Evolutionary conservation across 306 rosid species (phyloP).

Genomic region (Trifolium fragiferum): DNA sequence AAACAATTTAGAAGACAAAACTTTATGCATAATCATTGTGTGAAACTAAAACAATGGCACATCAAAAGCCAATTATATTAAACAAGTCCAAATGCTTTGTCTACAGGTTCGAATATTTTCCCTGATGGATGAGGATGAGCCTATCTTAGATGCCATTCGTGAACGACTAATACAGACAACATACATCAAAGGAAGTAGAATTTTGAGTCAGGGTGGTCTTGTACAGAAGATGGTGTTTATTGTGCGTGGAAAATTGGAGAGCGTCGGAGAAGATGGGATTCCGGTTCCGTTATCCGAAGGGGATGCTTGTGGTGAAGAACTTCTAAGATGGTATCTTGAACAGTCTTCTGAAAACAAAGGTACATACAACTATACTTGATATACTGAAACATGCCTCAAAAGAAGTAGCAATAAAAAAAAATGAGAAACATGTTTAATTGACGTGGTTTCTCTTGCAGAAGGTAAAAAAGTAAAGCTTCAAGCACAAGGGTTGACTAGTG

Average conservation of each 20-base stretch:
- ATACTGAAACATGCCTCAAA: neutral
- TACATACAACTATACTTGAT: slow-evolving; percentile 44
- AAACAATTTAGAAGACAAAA: slow-evolving; percentile 15
- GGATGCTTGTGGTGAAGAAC: slow-evolving; percentile 91
- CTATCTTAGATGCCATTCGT: slow-evolving; percentile 52
- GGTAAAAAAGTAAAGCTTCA: slow-evolving; percentile 64
- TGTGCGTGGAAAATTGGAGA: slow-evolving; percentile 82
- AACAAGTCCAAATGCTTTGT: neutral
- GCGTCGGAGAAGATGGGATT: slow-evolving; percentile 69
- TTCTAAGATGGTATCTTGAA: slow-evolving; percentile 57
- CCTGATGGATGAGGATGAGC: slow-evolving; percentile 27
- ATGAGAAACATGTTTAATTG: slow-evolving; percentile 4
- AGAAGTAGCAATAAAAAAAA: neutral
- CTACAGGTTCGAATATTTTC: slow-evolving; percentile 43
- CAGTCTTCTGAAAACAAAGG: slow-evolving; percentile 78
- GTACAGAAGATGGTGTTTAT: slow-evolving; percentile 83
- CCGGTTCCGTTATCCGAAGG: slow-evolving; percentile 67
- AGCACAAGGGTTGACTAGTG: slow-evolving; percentile 49
- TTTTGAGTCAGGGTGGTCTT: slow-evolving; percentile 59
- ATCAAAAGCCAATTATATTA: slow-evolving; percentile 17
- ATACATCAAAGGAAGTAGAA: slow-evolving; percentile 75
- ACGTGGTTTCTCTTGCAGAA: slow-evolving; percentile 51
- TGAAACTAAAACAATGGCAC: slow-evolving; percentile 11
- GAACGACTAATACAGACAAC: slow-evolving; percentile 73
- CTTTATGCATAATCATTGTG: slow-evolving; percentile 5